Base-by-base conservation (phyloP, 1,284 basidiomycete species). In the Austroboletus olivaceoglutinosus region DNA sequence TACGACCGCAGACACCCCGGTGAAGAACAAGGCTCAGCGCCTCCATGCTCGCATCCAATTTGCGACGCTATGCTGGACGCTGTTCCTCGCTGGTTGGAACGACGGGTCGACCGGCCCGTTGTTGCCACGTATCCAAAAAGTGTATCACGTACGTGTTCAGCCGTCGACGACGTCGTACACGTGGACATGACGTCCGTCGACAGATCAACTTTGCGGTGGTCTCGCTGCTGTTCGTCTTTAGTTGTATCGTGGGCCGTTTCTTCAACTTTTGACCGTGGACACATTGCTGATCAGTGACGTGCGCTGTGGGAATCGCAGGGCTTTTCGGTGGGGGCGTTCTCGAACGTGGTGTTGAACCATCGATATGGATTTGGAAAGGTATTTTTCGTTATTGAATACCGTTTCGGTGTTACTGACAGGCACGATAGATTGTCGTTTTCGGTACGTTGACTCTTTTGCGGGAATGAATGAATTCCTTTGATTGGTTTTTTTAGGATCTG, bases 301-400 rank as follows among this genome's bases (percentile, higher is more conserved):
- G 21, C 9, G 11, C 7, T 7, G 5, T 45, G 31, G 5, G 33
- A 50, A n/a, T n/a, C 15, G 7, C 18, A 69, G 65, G 65, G 68
- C 3, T 70, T 67, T 33, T 18, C 70, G 34, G 58, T 33, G 5
- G 67, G 67, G 30, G 67, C 69, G 2, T 62, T 68, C 45, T 59
- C 47, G 18, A 67, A 70, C 16, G 48, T 67, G 40, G 34, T 54
- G 16, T 40, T 70, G 33, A 59, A 70, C 21, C 30, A 52, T 48
- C 59, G 55, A 42, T 66, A 62, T 42, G 65, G 67, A 7, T 70
- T 67, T 31, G 68, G 65, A 29, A 67, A 70, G 62, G 67, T 69
- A 15, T 21, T 39, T 15, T 13, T 23, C 7, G 11, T 6, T 22
- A 13, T 37, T 15, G 5, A 18, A 9, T 30, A n/a, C 4, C 18